Conservation (phyloP, 1,284 basidiomycete genomes). For the Gymnopus androsaceus region DNA sequence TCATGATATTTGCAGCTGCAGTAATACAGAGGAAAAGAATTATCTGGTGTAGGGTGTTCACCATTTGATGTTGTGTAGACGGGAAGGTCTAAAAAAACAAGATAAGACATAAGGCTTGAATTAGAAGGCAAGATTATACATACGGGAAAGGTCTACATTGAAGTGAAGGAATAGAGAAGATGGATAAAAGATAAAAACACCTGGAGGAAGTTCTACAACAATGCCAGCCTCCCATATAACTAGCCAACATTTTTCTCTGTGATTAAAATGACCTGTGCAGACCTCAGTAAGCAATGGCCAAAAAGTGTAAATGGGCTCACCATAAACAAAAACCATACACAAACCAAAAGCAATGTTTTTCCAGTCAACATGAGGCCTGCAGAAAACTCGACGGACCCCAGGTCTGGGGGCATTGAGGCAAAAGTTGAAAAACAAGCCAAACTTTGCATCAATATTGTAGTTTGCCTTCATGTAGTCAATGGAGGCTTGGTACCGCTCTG, state of each 20-base stretch:
- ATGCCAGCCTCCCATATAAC: constrained; percentile 26
- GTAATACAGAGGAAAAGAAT: background rate
- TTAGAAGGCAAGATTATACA: background rate
- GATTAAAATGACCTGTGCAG: constrained; percentile 19
- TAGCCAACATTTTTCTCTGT: constrained; percentile 20
- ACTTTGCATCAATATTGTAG: constrained; percentile 24
- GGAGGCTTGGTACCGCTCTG: background rate
- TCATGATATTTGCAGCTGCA: background rate
- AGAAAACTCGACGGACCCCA: too few relatives aligned
- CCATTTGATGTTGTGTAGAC: background rate
- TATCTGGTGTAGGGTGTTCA: background rate
- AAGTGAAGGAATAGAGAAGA: constrained; percentile 26
- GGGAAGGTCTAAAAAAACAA: background rate
- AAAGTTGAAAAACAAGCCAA: too few relatives aligned
- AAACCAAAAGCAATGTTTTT: constrained; percentile 32
- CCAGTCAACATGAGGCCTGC: too few relatives aligned
- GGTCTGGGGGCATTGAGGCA: too few relatives aligned
- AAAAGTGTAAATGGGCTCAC: background rate
- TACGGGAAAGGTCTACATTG: constrained; percentile 23
- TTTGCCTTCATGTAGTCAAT: background rate
- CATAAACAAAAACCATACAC: constrained; percentile 25
- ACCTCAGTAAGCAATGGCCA: background rate
- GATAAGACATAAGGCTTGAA: too few relatives aligned
- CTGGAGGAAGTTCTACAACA: constrained; percentile 21
- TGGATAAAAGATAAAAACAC: constrained; percentile 22